phyloP scores from a whole-genome alignment of 2,329 filamentous ascomycete genomes.

The Apiospora marii region DNA sequence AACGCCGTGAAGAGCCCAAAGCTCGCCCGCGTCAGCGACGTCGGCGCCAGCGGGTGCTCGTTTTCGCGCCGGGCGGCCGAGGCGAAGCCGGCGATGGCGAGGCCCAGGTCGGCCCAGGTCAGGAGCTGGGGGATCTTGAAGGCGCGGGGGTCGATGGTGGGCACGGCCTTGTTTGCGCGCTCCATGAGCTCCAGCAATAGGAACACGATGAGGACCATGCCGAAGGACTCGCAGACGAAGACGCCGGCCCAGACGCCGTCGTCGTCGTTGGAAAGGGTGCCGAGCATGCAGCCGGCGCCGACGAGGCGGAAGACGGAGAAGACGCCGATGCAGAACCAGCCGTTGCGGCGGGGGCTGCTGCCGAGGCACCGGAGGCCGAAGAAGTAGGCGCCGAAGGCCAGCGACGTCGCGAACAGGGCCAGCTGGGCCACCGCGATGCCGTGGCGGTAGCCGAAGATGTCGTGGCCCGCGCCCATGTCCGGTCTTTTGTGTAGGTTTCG shows the following conservation, averaged over 20 bases:
- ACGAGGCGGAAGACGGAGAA: not conserved
- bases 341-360: not conserved
- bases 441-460: not conserved
- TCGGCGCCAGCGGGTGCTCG: not conserved
- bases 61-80: not conserved
- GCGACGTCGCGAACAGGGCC: not conserved
- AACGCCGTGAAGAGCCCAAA: not conserved
- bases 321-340: conserved; percentile 2
- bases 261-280: not conserved
- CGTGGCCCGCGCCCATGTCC: not conserved
- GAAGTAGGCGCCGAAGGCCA: not conserved
- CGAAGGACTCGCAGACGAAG: not conserved
- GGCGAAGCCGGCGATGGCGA: not conserved
- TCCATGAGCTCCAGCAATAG: not conserved
- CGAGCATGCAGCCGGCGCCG: not conserved
- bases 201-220: conserved; percentile 1
- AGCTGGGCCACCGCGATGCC: not conserved
- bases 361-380: not conserved
- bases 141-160: conserved; percentile 1
- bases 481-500: not conserved
- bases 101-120: not conserved
- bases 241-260: not conserved
- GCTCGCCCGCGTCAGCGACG: not conserved
- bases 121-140: not conserved
- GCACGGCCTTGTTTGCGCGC: not conserved